phyloP scores from a whole-genome alignment of 148 eudicot genomes.

The Rhododendron ovatum region DNA sequence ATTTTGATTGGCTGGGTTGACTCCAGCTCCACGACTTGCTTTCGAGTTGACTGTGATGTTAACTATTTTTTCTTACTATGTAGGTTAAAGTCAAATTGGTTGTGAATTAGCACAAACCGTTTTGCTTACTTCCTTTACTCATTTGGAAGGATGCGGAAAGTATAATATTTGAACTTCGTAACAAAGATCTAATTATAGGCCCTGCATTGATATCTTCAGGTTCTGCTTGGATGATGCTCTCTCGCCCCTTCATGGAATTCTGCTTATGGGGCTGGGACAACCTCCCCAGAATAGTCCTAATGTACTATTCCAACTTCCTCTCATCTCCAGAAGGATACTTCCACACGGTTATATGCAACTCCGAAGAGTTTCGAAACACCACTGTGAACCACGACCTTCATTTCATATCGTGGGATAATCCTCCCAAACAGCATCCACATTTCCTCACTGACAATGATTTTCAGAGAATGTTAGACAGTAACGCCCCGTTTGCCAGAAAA shows the following conservation, averaged over 20 bases:
- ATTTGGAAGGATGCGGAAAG: not conserved
- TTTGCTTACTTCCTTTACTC: not conserved
- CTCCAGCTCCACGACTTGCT: not conserved
- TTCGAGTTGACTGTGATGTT: not conserved
- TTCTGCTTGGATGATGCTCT: constrained; percentile 85
- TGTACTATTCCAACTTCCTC: constrained; percentile 73
- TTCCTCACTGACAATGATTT: constrained; percentile 45
- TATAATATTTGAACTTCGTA: not conserved
- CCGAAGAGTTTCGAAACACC: constrained; percentile 57
- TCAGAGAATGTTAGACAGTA: constrained; percentile 53
- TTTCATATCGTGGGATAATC: constrained; percentile 75
- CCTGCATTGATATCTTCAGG: constrained; percentile 31
- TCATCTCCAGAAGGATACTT: constrained; percentile 79
- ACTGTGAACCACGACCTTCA: constrained; percentile 74
- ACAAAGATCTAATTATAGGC: not conserved
- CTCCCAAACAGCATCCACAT: constrained; percentile 78
- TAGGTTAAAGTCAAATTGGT: not conserved
- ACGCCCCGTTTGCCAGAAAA: constrained; percentile 68
- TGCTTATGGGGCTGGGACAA: constrained; percentile 76
- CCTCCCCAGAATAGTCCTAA: constrained; percentile 54
- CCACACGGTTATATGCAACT: constrained; percentile 74
- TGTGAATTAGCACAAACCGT: not conserved
- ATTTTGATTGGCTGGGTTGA: not conserved
- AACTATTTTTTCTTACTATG: not conserved
- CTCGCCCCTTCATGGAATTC: constrained; percentile 68